Evolutionary conservation across 2,329 filamentous ascomycete species (phyloP), one percentile per base, ranked within the genome.

Genomic region (Xylaria sp.): DNA sequence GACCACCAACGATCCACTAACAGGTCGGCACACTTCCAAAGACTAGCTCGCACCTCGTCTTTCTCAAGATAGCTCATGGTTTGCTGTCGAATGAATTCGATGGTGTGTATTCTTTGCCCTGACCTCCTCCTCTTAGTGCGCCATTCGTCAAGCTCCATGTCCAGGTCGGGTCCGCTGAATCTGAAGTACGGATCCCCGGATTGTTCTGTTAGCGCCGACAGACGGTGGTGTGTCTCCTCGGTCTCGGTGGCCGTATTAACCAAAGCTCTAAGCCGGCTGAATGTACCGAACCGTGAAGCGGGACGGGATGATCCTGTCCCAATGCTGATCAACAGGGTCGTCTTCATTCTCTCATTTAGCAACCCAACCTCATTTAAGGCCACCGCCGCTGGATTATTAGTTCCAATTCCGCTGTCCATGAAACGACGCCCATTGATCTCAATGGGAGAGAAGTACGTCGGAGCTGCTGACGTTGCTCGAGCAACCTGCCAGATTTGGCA

Each of bases 1-100:
- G 51, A 54, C 51, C 51, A 33, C 51, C 51, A 54, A 31, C 51
- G 51, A 54, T 54, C 51, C 6, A 54, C 51, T 31, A 54, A n/a
- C n/a, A 54, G 28, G 15, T 33, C 18, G 25, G 51, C 51, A 33
- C 51, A 54, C 28, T 54, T 15, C 23, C 51, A 25, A 33, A 54
- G 25, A 15, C n/a, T 33, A 4, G 15, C 28, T 33, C 8, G 25
- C 51, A 54, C 28, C 28, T 54, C 51, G 8, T 31, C 51, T 31
- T 31, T 54, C 13, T 31, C 25, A 2, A 54, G 51, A 54, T 33
- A 54, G 3, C 6, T 18, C 15, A 15, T 52, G 28, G 51, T 54
- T 54, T 54, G 25, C 6, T 33, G 28, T 25, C 51, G 51, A 54
- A 54, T 54, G 28, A 54, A 54, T 54, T 54, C 51, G 2, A 54